Base-by-base conservation (phyloP, 2,329 filamentous ascomycete genomes). In the Phoma sp. region DNA sequence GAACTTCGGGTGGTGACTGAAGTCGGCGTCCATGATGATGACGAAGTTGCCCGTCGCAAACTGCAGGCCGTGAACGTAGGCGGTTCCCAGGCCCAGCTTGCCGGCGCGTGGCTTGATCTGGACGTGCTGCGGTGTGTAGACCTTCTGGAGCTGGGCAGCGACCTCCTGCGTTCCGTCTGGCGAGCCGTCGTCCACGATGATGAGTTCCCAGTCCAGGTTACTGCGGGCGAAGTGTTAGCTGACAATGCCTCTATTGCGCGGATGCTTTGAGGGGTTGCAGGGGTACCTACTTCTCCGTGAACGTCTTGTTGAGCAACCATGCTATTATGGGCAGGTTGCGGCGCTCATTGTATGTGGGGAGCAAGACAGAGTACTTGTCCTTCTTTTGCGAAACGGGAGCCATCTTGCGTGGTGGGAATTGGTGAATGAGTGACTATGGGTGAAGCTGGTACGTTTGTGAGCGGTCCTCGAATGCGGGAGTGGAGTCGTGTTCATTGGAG, bases 1-100 rank as follows among this genome's bases (percentile, higher is more conserved):
- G 85, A 98, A 99, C 80, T 98, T 99, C 73, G 95, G 95, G 82
- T 99, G 95, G 81, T 99, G 95, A 67, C 87, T 91, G 84, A 99
- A 99, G 80, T 99, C 95, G 78, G 96, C 95, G 81, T 99, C 95
- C 95, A 99, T 99, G 84, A 99, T 99, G 82, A 99, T 91, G 74
- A 99, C 91, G 73, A 87, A 98, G 84, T 96, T 97, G 69, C 95
- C 95, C 22, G 87, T 92, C 23, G 84, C 89, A 74, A 90, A 98
- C 75, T 96, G 86, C 57, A 99, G 83, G 47, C 93, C 93, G 78
- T 97, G 93, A 35, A 97, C 91, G 79, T 98, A 98, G 43, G 93
- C 93, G 2, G 93, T 97, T 65, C 93, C 93, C 44, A 98, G 88
- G n/a, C 93, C 93, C 35, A 97, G 89, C 80, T 98, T 99, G 73